Percentiles rank a stretch among this genome's conserved stretches.
phyloP scores from a whole-genome alignment of 306 rosid species.

The Begonia peltatifolia region DNA sequence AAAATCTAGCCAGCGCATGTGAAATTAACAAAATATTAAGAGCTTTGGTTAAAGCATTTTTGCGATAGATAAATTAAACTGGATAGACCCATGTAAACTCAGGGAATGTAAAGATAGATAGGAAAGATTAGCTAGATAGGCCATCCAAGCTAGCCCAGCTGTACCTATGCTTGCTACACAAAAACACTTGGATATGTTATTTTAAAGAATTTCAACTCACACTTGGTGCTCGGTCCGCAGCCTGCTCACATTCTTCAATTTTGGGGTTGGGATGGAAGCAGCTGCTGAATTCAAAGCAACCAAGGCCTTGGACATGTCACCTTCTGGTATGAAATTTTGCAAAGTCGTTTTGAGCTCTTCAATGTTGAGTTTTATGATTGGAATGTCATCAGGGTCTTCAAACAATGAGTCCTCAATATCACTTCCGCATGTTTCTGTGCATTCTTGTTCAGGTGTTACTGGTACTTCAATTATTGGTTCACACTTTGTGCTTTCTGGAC shows the following conservation, averaged over 20 bases:
- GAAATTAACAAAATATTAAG: too few relatives aligned
- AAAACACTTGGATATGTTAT: too few relatives aligned
- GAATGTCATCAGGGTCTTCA: slow-evolving; percentile 66
- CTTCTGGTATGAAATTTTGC: slow-evolving; percentile 31
- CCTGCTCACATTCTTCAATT: slow-evolving; percentile 69
- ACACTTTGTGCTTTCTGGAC: slow-evolving; percentile 19
- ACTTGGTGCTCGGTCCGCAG: slow-evolving; percentile 93
- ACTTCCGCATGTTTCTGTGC: slow-evolving; percentile 30
- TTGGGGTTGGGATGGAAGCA: slow-evolving; percentile 56
- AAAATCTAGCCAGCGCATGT: too few relatives aligned
- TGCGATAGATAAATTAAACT: too few relatives aligned
- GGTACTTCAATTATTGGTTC: slow-evolving; percentile 95
- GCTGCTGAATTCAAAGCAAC: slow-evolving; percentile 50
- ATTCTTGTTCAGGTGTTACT: slow-evolving; percentile 59
- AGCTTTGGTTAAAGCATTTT: too few relatives aligned
- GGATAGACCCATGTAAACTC: too few relatives aligned
- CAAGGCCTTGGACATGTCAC: slow-evolving; percentile 68
- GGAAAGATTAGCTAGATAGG: too few relatives aligned
- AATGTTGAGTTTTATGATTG: slow-evolving; percentile 30
- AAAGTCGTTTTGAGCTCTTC: slow-evolving; percentile 27
- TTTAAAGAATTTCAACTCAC: slow-evolving; percentile 27
- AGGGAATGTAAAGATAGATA: too few relatives aligned
- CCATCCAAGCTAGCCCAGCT: too few relatives aligned
- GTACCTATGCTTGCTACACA: too few relatives aligned
- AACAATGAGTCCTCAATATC: slow-evolving; percentile 60